These are phyloP conservation scores for Pythium utonaiense DNA, from an alignment of 352 stramenopile species.

Conservation along the genomic window DNA sequence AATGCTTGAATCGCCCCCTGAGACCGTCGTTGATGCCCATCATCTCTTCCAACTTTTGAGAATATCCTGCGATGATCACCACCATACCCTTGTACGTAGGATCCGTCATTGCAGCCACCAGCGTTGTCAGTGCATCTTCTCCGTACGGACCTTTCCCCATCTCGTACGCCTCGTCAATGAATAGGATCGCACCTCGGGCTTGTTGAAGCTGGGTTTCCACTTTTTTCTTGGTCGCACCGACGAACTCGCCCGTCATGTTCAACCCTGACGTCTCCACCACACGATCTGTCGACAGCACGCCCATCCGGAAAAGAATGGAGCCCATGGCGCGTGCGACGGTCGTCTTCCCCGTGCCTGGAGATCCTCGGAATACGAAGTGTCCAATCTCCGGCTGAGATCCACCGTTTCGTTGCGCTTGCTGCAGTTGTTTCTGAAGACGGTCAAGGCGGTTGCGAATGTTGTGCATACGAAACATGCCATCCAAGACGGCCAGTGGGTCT, in stretches of 20 bases:
- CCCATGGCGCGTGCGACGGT: conserved; percentile 90
- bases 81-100: conserved; percentile 83
- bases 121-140: conserved; percentile 87
- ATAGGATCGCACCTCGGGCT: conserved; percentile 89
- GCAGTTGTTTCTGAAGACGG: conserved; percentile 52
- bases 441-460: conserved; percentile 51
- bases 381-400: conserved; percentile 51
- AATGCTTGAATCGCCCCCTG: conserved; percentile 88
- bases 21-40: conserved; percentile 86
- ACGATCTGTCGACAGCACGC: conserved; percentile 87
- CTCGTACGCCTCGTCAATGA: conserved; percentile 93
- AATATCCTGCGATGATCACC: conserved; percentile 90
- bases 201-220: conserved; percentile 83
- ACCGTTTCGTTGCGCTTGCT: conserved; percentile 66
- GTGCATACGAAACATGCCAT: conserved; percentile 59
- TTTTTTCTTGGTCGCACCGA: conserved; percentile 89
- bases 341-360: conserved; percentile 86
- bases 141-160: conserved; percentile 77
- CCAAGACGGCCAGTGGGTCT: conserved; percentile 43
- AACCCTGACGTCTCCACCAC: conserved; percentile 88
- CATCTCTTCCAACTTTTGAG: conserved; percentile 86
- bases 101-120: conserved; percentile 89
- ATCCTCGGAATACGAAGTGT: conserved; percentile 88
- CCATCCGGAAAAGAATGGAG: conserved; percentile 92
- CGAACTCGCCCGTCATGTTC: conserved; percentile 84